These are phyloP conservation scores for Malus sylvestris DNA, from an alignment of 306 rosid species.

Conservation along the genomic window DNA sequence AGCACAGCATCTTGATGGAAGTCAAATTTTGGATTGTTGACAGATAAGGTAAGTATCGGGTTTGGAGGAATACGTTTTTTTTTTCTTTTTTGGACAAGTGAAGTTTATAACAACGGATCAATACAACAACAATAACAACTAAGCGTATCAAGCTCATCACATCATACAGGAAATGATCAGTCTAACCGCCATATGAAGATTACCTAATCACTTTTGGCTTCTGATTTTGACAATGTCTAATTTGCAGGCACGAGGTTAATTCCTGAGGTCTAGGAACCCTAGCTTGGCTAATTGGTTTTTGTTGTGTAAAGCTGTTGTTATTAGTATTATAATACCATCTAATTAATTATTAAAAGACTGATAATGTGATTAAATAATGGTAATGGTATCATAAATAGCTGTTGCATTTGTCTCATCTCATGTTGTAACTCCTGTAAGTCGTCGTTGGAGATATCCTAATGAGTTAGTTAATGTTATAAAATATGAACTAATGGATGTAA, in stretches of 20 bases:
- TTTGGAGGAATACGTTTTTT: not conserved
- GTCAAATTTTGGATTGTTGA: not conserved
- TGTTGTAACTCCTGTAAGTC: not conserved
- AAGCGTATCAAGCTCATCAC: not conserved
- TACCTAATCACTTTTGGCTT: not conserved
- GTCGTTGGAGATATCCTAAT: not conserved
- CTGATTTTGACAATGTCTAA: not conserved
- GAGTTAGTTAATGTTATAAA: not conserved
- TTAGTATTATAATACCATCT: not conserved
- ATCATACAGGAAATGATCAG: not conserved
- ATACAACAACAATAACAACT: not conserved
- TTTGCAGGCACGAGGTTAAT: not conserved
- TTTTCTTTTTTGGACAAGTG: no score
- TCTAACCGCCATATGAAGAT: not conserved
- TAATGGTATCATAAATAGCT: not conserved
- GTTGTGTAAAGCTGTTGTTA: not conserved
- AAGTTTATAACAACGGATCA: not conserved
- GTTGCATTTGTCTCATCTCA: not conserved
- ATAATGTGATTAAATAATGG: not conserved
- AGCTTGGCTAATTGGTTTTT: not conserved
- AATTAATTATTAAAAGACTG: no score
- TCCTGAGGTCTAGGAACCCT: not conserved
- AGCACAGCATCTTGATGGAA: not conserved
- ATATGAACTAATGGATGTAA: not conserved
- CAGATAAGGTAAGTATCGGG: not conserved